Conservation (phyloP, 805 yeast genomes). For the Starmerella potacharoeniae region DNA sequence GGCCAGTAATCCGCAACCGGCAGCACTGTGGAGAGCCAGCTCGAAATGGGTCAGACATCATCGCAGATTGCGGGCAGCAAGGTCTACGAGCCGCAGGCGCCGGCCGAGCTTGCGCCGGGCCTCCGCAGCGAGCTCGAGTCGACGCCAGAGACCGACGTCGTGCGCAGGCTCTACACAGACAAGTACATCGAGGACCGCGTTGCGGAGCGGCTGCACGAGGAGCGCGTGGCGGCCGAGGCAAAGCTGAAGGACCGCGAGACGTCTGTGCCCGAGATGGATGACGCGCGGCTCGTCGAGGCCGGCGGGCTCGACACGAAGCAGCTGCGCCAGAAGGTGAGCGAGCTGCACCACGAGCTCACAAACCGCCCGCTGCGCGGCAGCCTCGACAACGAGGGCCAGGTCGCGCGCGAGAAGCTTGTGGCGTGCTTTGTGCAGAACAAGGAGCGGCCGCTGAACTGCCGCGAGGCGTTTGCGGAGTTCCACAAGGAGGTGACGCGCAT, state of each 20-base stretch:
- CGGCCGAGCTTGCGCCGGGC: constrained; percentile 23
- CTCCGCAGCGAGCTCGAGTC: constrained; percentile 28
- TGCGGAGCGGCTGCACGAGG: constrained; percentile 26
- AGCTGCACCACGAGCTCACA: constrained; percentile 25
- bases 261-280: constrained; percentile 12
- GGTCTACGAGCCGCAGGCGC: constrained; percentile 27
- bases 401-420: constrained; percentile 25
- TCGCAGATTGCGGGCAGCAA: constrained; percentile 22
- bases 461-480: constrained; percentile 25
- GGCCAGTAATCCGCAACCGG: constrained; percentile 1
- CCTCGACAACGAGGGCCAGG: constrained; percentile 24
- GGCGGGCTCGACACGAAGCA: constrained; percentile 16
- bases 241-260: constrained; percentile 20
- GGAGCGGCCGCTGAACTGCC: constrained; percentile 28
- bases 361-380: constrained; percentile 26
- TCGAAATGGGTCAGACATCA: constrained; percentile 24
- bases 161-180: constrained; percentile 28
- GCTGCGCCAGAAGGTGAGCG: constrained; percentile 24
- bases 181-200: constrained; percentile 30
- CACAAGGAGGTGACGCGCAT: constrained; percentile 16
- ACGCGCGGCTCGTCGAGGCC: constrained; percentile 13
- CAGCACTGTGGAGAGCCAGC: background rate
- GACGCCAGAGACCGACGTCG: constrained; percentile 29
- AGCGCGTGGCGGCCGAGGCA: constrained; percentile 25
- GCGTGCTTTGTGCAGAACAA: constrained; percentile 26